Percentiles rank a stretch among this genome's conserved stretches.
phyloP scores from a whole-genome alignment of 2,329 filamentous ascomycete genomes.

The Aspergillus calidoustus region DNA sequence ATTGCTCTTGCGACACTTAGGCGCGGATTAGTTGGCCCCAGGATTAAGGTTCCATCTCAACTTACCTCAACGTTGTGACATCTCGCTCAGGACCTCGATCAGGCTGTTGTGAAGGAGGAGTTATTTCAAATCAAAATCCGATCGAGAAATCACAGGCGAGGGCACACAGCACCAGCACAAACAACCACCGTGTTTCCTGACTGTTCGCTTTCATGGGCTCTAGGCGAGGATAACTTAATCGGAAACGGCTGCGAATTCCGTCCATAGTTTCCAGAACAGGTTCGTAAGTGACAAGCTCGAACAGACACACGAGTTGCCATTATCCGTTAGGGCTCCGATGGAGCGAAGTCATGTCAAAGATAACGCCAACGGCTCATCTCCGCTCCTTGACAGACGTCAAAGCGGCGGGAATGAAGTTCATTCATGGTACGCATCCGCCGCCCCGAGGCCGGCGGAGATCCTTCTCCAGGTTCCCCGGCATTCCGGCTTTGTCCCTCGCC shows the following conservation, averaged over 20 bases:
- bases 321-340: neutral
- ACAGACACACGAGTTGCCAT: neutral
- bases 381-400: neutral
- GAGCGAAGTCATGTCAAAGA: neutral
- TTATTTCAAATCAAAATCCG: neutral
- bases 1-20: neutral
- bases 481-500: constrained; percentile 2
- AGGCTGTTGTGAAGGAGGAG: neutral
- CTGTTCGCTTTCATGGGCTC: neutral
- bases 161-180: neutral
- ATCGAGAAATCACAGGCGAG: neutral
- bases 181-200: neutral
- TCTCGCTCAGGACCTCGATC: neutral
- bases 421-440: neutral
- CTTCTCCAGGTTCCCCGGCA: constrained; percentile 1
- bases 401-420: neutral
- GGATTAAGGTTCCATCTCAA: neutral
- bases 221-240: neutral
- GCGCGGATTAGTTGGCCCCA: neutral
- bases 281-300: no score
- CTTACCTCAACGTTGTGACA: neutral
- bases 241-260: neutral
- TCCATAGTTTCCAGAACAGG: neutral
- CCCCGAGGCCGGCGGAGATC: neutral
- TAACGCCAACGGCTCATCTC: neutral